Evolutionary conservation across 257 asterid genomes (phyloP), one percentile per base, ranked within the genome.

Genomic region (Nicotiana sylvestris): DNA sequence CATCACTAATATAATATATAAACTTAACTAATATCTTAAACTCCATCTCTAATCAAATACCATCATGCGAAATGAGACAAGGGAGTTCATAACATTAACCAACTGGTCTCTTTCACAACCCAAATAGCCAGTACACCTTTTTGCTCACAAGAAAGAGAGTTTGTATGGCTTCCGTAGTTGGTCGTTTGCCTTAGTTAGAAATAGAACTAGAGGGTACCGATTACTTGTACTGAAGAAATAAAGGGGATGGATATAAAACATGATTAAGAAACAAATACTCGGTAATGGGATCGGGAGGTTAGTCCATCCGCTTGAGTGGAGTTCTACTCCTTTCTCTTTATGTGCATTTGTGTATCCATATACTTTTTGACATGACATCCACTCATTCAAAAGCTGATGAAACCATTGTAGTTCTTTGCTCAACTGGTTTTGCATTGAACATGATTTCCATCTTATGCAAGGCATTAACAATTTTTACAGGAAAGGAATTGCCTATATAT

Each of bases 401-500:
- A 72, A 33, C 60, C 78, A 70, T 43, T 43, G 9, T 43, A 70
- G 78, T 43, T 70, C 60, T 43, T 43, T 69, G 5, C 81, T 68
- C 3, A 6, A 18, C 30, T 8, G 30, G 51, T 77, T 35, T 67
- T 2, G 37, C 11, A 27, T 25, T 66, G 46, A 49, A 39, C 17
- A 66, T 3, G 49, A 29, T 66, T 66, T 13, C 53, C 8, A 64
- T 81, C 61, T 43, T 60, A 27, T 56, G 62, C 78, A 21, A 17
- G 33, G 37, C 37, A 18, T 60, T 56, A 60, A 58, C 62, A 46
- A 35, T 27, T 46, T 43, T 80, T 68, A 74, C 93, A 95, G 98
- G 96, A 92, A 89, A 72, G 96, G 96, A 83, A 90, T 95, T 64
- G 98, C 99, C 0, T 95, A 95, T 76, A 86, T 95, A 92, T 95